Evolutionary conservation across 2,329 filamentous ascomycete genomes (phyloP).

Genomic region (Phoma herbarum): DNA sequence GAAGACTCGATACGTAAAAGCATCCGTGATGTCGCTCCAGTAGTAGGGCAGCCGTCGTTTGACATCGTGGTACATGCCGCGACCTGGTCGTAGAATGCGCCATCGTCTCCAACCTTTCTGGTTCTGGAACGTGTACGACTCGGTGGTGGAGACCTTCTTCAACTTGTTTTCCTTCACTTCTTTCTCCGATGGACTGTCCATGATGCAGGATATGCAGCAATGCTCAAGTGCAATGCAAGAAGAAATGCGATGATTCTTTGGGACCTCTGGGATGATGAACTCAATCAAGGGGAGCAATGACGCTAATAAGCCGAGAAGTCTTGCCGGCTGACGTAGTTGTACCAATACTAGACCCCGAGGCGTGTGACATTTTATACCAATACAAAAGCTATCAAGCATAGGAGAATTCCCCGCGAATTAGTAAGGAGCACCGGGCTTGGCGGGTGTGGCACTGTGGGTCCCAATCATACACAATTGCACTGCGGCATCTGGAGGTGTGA

Average conservation of each 20-base stretch:
- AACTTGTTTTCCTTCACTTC: conserved; percentile 6
- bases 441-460: conserved; percentile 7
- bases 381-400: neutral
- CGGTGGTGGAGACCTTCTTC: conserved; percentile 32
- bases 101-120: conserved; percentile 53
- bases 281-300: neutral
- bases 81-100: conserved; percentile 55
- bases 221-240: neutral
- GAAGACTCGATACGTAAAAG: conserved; percentile 63
- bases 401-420: neutral
- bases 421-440: conserved; percentile 10
- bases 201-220: neutral
- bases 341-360: conserved; percentile 6
- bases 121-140: conserved; percentile 49
- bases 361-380: conserved; percentile 13
- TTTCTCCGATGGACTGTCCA: neutral
- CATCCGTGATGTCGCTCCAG: conserved; percentile 64
- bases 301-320: neutral
- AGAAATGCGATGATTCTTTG: neutral
- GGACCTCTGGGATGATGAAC: neutral
- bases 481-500: neutral
- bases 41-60: conserved; percentile 64
- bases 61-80: conserved; percentile 65
- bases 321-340: conserved; percentile 10
- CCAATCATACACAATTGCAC: conserved; percentile 6